Base-by-base conservation (phyloP, 768 basidiomycete species). In the Tremella mesenterica region DNA sequence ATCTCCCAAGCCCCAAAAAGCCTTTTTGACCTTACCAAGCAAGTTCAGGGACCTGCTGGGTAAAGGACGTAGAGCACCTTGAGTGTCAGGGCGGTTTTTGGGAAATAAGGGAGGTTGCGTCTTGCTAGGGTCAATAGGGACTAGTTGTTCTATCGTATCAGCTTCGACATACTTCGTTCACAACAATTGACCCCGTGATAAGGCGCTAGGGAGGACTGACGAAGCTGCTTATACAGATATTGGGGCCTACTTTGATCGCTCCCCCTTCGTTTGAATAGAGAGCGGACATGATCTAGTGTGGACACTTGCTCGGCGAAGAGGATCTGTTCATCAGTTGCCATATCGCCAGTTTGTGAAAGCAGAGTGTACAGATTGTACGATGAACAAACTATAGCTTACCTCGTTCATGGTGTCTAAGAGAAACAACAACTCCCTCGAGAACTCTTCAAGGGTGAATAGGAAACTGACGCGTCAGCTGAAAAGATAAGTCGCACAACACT, bases 371-470 rank as follows among this genome's bases (percentile, higher is more conserved):
- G n/a, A n/a, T n/a, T n/a, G n/a, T n/a, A n/a, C n/a, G n/a, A n/a
- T n/a, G n/a, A 41, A 5, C 8, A n/a, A 16, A 16, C 14, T 8
- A 41, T 4, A 4, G 51, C 62, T 44, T 25, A 96, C 83, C 52
- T 84, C 78, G 47, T 82, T 78, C 79, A 96, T 86, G 7, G 87
- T 84, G 67, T 91, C 87, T 0, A 88, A 79, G 10, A 97, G 81
- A 18, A 81, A 82, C 28, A 85, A 77, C 47, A 93, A 73, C 71
- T 97, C 93, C 53, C 80, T 77, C 7, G 88, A 81, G 69, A 96
- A 96, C 68, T 97, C 95, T 73, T 99, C 90, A 39, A 96, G 71
- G 0, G 90, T 93, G 74, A 96, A 99, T 59, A 95, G 85, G 74
- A 93, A 96, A 76, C 91, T 95, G 58, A 13, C 28, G n/a, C 4